Conservation (phyloP, 805 yeast species). For the Candida ulmi region DNA sequence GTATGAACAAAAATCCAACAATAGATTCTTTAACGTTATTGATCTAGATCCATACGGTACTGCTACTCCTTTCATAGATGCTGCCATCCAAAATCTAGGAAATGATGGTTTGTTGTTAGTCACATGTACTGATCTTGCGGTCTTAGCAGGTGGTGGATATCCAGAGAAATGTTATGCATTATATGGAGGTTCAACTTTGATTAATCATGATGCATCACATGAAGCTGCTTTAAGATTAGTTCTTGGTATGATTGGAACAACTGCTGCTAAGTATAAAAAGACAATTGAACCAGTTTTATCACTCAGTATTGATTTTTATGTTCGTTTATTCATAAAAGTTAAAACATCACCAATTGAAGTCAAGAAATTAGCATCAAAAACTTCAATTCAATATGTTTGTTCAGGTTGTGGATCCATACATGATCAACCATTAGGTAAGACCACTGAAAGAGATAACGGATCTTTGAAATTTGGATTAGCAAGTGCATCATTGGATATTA, state of each 20-base stretch:
- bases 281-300: conserved; percentile 82
- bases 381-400: conserved; percentile 78
- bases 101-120: conserved; percentile 84
- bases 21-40: conserved; percentile 66
- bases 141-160: conserved; percentile 90
- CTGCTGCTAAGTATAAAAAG: conserved; percentile 88
- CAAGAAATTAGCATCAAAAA: conserved; percentile 68
- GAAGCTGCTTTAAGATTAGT: conserved; percentile 90
- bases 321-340: conserved; percentile 78
- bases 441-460: conserved; percentile 35
- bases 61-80: conserved; percentile 91
- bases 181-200: conserved; percentile 88
- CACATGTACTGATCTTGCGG: conserved; percentile 95
- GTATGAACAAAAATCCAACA: conserved; percentile 40
- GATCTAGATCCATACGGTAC: conserved; percentile 98
- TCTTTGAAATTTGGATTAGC: conserved; percentile 56
- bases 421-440: conserved; percentile 72
- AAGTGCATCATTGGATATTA: conserved; percentile 52
- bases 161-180: conserved; percentile 95
- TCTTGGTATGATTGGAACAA: conserved; percentile 62
- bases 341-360: conserved; percentile 75
- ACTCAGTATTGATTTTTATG: conserved; percentile 88
- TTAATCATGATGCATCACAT: conserved; percentile 71
- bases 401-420: conserved; percentile 77
- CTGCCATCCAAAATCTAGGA: conserved; percentile 78